phyloP scores from a whole-genome alignment of 768 basidiomycete species.

The Russula olivacea region DNA sequence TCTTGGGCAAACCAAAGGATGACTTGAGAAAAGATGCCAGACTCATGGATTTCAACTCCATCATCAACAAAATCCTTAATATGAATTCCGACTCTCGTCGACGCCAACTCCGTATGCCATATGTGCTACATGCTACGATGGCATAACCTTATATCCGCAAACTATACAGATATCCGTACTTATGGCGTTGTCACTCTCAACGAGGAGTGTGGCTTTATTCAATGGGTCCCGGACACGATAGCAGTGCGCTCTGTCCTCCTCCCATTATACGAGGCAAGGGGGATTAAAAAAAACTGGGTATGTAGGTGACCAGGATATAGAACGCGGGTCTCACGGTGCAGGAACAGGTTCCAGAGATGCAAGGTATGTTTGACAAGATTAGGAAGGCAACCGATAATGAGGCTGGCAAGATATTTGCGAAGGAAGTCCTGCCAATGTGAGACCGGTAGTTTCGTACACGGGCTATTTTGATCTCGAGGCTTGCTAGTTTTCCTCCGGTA shows the following conservation, averaged over 20 bases:
- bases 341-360: constrained; percentile 42
- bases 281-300: constrained; percentile 47
- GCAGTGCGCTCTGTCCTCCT: constrained; percentile 72
- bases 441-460: constrained; percentile 25
- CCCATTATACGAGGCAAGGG: constrained; percentile 55
- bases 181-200: constrained; percentile 98
- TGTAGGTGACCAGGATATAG: constrained; percentile 25
- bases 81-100: constrained; percentile 89
- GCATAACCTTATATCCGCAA: not conserved
- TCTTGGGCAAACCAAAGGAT: constrained; percentile 95
- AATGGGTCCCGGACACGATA: constrained; percentile 95
- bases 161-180: constrained; percentile 79
- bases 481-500: constrained; percentile 65
- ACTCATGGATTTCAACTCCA: constrained; percentile 95
- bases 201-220: constrained; percentile 94
- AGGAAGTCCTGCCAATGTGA: constrained; percentile 54
- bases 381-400: constrained; percentile 46
- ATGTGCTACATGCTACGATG: not conserved
- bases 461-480: not conserved
- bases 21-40: constrained; percentile 96
- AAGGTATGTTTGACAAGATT: constrained; percentile 43
- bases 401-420: constrained; percentile 45
- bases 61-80: constrained; percentile 95
- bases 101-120: constrained; percentile 74
- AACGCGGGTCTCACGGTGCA: not conserved